phyloP scores from a whole-genome alignment of 306 rosid genomes.

The Prosopis cineraria region DNA sequence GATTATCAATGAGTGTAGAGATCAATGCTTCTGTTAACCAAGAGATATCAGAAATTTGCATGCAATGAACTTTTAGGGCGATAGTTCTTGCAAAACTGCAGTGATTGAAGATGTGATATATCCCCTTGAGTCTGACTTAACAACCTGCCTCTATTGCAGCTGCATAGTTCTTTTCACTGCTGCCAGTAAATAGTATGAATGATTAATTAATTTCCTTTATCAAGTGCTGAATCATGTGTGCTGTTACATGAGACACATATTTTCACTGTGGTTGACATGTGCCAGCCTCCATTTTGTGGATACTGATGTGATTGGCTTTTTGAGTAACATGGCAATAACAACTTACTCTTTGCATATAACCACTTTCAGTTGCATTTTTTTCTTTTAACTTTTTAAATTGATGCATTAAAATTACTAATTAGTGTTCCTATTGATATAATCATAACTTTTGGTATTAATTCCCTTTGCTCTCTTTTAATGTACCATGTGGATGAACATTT shows the following conservation, averaged over 20 bases:
- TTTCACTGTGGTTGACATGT: slow-evolving; percentile 14
- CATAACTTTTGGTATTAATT: background rate
- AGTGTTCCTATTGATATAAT: background rate
- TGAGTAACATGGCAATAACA: slow-evolving; percentile 11
- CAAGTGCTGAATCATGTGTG: background rate
- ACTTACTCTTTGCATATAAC: background rate
- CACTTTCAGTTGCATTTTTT: background rate
- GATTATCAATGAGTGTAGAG: too few species aligned
- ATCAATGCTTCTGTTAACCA: too few species aligned
- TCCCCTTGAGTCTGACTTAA: slow-evolving; percentile 15
- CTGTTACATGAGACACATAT: background rate
- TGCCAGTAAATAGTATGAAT: background rate
- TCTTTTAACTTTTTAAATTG: background rate
- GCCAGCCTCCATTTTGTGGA: slow-evolving; percentile 4
- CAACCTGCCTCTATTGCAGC: slow-evolving; percentile 10
- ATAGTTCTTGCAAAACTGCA: too few species aligned
- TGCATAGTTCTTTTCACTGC: slow-evolving; percentile 9
- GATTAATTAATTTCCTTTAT: background rate
- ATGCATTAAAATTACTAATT: slow-evolving; percentile 2
- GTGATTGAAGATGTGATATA: too few species aligned
- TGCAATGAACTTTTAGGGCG: too few species aligned
- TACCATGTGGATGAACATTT: slow-evolving; percentile 10
- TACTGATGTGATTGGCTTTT: background rate
- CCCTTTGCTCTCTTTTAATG: background rate
- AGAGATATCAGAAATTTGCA: too few species aligned